Evolutionary conservation across 495 filamentous ascomycete genomes (phyloP).

Genomic region (Pseudomonodictys pantanalensis): DNA sequence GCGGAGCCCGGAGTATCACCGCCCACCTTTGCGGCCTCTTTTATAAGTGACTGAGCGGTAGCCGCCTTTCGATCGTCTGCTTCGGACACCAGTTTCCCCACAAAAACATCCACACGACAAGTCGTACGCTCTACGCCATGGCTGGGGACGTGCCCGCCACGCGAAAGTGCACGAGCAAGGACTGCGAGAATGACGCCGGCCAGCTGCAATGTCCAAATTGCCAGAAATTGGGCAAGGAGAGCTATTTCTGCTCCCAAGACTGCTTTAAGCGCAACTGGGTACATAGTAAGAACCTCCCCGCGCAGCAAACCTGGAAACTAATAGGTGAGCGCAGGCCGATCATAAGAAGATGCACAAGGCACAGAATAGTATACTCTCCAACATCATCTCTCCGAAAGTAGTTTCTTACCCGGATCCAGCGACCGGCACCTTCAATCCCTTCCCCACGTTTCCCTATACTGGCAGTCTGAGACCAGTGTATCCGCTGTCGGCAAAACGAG

Average conservation of each 20-base stretch:
- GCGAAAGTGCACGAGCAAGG: constrained; percentile 74
- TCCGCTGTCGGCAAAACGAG: constrained; percentile 71
- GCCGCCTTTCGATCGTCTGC: not conserved
- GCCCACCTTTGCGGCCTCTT: not conserved
- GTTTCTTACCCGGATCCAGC: constrained; percentile 88
- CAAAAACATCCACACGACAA: not conserved
- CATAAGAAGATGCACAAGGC: constrained; percentile 86
- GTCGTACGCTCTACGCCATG: constrained; percentile 9
- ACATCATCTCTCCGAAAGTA: constrained; percentile 66
- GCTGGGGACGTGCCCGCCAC: constrained; percentile 13
- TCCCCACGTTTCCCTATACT: constrained; percentile 78
- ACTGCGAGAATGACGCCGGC: constrained; percentile 80
- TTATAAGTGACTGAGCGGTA: not conserved
- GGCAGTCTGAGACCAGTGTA: constrained; percentile 83
- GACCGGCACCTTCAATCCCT: constrained; percentile 84
- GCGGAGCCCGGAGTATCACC: constrained; percentile 10
- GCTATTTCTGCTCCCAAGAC: constrained; percentile 96
- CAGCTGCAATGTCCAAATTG: constrained; percentile 91
- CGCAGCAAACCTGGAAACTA: constrained; percentile 10
- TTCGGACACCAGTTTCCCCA: not conserved
- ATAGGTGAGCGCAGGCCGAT: constrained; percentile 54
- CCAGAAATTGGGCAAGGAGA: constrained; percentile 82
- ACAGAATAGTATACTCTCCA: constrained; percentile 71
- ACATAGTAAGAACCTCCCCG: constrained; percentile 38
- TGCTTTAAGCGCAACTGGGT: constrained; percentile 99